Conservation (phyloP, 2,329 filamentous ascomycete species). For the Penicillium sp. region DNA sequence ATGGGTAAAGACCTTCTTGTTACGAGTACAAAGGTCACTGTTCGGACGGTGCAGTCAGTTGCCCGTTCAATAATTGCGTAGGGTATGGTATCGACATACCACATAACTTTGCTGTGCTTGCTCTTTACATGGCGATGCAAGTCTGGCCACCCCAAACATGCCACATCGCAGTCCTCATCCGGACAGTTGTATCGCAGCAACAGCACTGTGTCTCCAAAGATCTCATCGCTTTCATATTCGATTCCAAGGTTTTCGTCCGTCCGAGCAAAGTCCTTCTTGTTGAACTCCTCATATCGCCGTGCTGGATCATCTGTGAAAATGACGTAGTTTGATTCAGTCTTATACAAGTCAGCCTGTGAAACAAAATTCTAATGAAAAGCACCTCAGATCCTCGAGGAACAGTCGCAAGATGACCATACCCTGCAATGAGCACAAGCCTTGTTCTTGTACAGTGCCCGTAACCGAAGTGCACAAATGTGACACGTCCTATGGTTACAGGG, state of each 20-base stretch:
- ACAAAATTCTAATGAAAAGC: neutral
- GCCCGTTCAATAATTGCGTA: conserved; percentile 3
- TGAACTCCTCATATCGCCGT: conserved; percentile 85
- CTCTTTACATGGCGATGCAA: conserved; percentile 77
- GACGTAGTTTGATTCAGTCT: conserved; percentile 60
- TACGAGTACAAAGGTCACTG: conserved; percentile 80
- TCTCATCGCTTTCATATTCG: conserved; percentile 82
- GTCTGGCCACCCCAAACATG: conserved; percentile 77
- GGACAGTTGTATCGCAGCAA: conserved; percentile 94
- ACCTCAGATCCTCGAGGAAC: neutral
- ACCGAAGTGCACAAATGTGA: conserved; percentile 87
- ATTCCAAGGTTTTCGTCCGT: conserved; percentile 86
- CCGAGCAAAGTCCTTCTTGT: conserved; percentile 67
- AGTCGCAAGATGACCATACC: conserved; percentile 51
- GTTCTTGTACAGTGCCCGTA: conserved; percentile 92
- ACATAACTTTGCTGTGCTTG: conserved; percentile 83
- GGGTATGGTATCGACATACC: conserved; percentile 42
- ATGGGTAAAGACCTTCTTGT: conserved; percentile 98
- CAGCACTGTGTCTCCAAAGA: conserved; percentile 85
- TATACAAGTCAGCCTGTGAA: conserved; percentile 11
- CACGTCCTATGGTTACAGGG: conserved; percentile 97
- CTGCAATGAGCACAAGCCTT: conserved; percentile 96
- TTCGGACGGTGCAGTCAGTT: conserved; percentile 7
- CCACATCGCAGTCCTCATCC: conserved; percentile 76
- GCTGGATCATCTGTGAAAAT: conserved; percentile 84